Percentiles rank a stretch among this genome's conserved stretches.
Evolutionary conservation across 345 rosid genomes (phyloP).

Genomic region (Raphanus raphanistrum): DNA sequence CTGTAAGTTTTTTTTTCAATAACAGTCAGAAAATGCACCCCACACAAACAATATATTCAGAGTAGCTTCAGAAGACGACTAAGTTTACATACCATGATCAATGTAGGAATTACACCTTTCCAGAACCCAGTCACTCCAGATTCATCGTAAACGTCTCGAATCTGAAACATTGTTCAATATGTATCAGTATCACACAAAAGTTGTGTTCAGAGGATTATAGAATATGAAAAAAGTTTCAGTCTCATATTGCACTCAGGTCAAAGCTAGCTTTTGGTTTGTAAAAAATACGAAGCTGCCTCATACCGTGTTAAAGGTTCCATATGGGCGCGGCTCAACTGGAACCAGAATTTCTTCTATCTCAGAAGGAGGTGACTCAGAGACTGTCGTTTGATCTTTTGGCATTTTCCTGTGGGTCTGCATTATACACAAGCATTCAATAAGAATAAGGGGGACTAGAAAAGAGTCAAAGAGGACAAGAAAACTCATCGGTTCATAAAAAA

Average conservation of each 20-base stretch:
- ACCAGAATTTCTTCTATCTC: constrained; percentile 45
- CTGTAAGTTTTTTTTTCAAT: constrained; percentile 36
- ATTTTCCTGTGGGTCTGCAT: constrained; percentile 83
- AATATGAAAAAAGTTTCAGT: not conserved
- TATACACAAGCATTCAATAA: constrained; percentile 6
- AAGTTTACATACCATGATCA: constrained; percentile 75
- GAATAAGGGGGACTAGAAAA: not conserved
- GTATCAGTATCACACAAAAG: constrained; percentile 1
- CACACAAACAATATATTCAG: constrained; percentile 11
- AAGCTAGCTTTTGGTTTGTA: not conserved
- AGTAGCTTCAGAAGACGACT: constrained; percentile 27
- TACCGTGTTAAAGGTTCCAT: constrained; percentile 72
- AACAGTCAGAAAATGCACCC: not conserved
- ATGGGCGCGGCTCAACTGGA: constrained; percentile 62
- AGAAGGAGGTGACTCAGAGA: constrained; percentile 37
- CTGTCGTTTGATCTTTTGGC: constrained; percentile 40
- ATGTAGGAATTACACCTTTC: constrained; percentile 92
- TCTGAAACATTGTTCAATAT: constrained; percentile 46
- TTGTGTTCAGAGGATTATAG: not conserved
- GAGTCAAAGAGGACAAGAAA: constrained; percentile 13
- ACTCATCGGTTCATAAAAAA: too few relatives aligned
- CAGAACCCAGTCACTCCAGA: constrained; percentile 90
- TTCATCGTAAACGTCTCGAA: constrained; percentile 84
- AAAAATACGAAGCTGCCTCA: constrained; percentile 29
- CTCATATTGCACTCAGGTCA: not conserved